A percentile compares a stretch with the other conserved stretches of the same genome.
Evolutionary conservation across 805 yeast species (phyloP).

Genomic region (Kluyveromyces starmeri): DNA sequence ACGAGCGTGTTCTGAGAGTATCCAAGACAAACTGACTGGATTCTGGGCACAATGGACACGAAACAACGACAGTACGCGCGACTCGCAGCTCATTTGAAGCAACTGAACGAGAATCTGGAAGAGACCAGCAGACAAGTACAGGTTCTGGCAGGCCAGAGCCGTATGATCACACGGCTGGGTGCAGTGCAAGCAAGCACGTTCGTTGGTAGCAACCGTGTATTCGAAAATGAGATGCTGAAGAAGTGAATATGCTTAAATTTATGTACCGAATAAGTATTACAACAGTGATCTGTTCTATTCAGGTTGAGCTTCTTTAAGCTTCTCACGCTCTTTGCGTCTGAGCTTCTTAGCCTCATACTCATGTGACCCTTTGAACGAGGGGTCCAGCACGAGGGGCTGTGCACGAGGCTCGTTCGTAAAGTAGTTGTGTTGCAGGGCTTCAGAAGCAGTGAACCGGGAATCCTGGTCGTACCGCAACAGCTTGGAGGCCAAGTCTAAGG

Average conservation of each 20-base stretch:
- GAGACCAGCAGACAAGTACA: conserved; percentile 22
- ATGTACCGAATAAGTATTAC: too few species aligned
- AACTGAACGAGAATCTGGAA: conserved; percentile 20
- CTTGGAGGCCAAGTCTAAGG: conserved; percentile 53
- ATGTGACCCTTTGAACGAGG: conserved; percentile 76
- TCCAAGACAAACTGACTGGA: too few species aligned
- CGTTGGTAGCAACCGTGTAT: conserved; percentile 24
- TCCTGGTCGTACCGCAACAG: conserved; percentile 63
- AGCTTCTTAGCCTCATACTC: conserved; percentile 69
- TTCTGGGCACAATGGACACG: conserved; percentile 3
- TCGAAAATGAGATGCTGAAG: conserved; percentile 20
- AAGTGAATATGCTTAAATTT: too few species aligned
- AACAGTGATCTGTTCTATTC: too few species aligned
- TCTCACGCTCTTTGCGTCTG: conserved; percentile 17
- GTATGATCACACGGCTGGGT: conserved; percentile 26
- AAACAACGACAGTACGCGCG: conserved; percentile 27
- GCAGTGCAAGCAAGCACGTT: conserved; percentile 27
- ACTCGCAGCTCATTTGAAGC: conserved; percentile 22
- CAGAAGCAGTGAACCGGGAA: conserved; percentile 54
- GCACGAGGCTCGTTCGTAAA: conserved; percentile 63
- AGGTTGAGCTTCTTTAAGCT: too few species aligned
- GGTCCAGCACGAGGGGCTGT: conserved; percentile 42
- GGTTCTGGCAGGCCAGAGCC: conserved; percentile 25
- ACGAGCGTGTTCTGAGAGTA: too few species aligned
- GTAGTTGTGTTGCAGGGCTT: conserved; percentile 64